Evolutionary conservation across 495 filamentous ascomycete species (phyloP).

Genomic region (Hypoxylon fuscum): DNA sequence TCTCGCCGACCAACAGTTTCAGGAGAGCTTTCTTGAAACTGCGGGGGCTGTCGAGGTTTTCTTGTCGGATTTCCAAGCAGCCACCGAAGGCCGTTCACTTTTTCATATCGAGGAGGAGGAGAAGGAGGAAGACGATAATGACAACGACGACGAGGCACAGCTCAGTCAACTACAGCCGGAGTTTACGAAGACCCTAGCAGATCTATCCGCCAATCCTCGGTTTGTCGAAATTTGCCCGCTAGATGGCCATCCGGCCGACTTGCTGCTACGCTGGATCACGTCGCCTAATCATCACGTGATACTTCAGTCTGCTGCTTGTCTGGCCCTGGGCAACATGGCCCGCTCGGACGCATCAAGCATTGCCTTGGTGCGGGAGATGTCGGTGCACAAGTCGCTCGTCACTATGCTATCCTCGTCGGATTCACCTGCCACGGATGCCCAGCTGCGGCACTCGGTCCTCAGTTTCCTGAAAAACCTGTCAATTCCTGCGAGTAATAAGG

Average conservation of each 20-base stretch:
- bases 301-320: constrained; percentile 76
- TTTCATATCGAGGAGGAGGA: constrained; percentile 34
- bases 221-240: constrained; percentile 57
- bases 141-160: constrained; percentile 59
- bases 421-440: constrained; percentile 42
- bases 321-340: constrained; percentile 80
- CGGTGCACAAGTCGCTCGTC: constrained; percentile 66
- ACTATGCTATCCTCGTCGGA: constrained; percentile 54
- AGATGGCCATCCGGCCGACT: constrained; percentile 54
- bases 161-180: constrained; percentile 63
- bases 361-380: constrained; percentile 61
- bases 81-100: constrained; percentile 40
- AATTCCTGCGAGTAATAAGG: constrained; percentile 71
- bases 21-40: constrained; percentile 53
- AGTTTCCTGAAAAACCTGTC: constrained; percentile 85
- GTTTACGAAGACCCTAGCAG: constrained; percentile 67
- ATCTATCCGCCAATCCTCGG: constrained; percentile 66
- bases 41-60: constrained; percentile 43
- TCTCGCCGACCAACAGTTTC: constrained; percentile 53
- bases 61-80: constrained; percentile 44
- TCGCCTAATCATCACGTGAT: constrained; percentile 41
- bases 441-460: constrained; percentile 71
- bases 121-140: too few species aligned
- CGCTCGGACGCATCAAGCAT: constrained; percentile 72
- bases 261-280: constrained; percentile 60